Evolutionary conservation across 106 monocot species (phyloP).

Genomic region (Vanilla planifolia): DNA sequence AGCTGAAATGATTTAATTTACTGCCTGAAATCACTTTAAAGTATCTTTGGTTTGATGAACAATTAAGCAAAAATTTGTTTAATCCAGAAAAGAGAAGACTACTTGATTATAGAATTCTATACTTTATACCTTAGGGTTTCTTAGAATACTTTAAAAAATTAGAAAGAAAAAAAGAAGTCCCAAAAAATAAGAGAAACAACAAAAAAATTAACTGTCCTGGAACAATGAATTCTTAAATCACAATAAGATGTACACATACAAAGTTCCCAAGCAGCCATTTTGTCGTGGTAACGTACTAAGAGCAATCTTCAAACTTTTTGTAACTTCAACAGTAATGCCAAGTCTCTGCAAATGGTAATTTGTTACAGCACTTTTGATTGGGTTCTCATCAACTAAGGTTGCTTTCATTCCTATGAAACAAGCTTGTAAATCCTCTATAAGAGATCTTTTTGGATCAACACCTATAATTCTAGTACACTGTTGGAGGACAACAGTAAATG

Average conservation of each 20-base stretch:
- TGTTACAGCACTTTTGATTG: constrained; percentile 75
- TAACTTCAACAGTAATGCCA: constrained; percentile 58
- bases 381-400: constrained; percentile 57
- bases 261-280: constrained; percentile 38
- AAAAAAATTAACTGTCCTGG: no score
- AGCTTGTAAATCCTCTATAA: constrained; percentile 43
- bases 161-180: no score
- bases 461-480: constrained; percentile 14
- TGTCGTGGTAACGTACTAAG: constrained; percentile 26
- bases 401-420: constrained; percentile 62
- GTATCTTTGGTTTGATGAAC: no score
- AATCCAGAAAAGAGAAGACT: no score
- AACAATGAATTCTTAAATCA: no score
- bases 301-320: constrained; percentile 28
- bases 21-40: no score
- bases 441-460: constrained; percentile 32
- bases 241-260: constrained; percentile 29
- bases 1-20: no score
- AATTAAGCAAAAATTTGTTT: no score
- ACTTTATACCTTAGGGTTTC: no score
- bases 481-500: constrained; percentile 68
- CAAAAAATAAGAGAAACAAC: neutral
- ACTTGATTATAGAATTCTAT: no score
- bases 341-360: constrained; percentile 78
- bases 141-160: no score